Evolutionary conservation across 768 basidiomycete genomes (phyloP), one percentile per base, ranked within the genome.

Genomic region (Calocera cornea): DNA sequence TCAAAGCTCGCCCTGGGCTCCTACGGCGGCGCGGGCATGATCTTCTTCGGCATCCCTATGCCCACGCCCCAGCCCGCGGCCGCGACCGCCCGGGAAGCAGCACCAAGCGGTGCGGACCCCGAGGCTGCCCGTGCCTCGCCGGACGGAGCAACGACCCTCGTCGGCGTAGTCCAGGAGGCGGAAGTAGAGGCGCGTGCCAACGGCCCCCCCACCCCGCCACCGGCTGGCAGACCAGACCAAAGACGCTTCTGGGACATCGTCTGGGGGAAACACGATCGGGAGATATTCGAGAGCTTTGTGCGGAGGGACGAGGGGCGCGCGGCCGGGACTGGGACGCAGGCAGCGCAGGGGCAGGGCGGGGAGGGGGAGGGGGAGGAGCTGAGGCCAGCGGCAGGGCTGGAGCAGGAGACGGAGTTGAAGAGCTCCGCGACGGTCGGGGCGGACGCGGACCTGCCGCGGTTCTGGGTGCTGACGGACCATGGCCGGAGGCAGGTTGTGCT

Each of bases 381-480:
- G n/a, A n/a, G n/a, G n/a, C n/a, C n/a, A n/a, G n/a, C n/a, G n/a
- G n/a, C n/a, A n/a, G n/a, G n/a, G n/a, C n/a, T n/a, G n/a, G n/a
- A n/a, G n/a, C n/a, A n/a, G n/a, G n/a, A n/a, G n/a, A n/a, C 79
- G 66, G 78, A 83, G 77, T 81, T 81, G 67, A 78, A 83, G 8
- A 64, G 27, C 16, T 84, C 83, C 3, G 86, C 86, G 8, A 83
- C 86, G 36, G 80, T 87, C 27, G 87, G 88, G 16, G 78, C 81
- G 60, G 86, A 87, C 70, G 82, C 84, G 69, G 80, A 86, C 69
- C 88, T 90, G 86, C 90, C 91, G 1, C 81, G 89, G 38, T 92
- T 87, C 74, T 92, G 91, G 90, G 86, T 92, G 2, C 79, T 93
- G 22, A 91, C 89, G 0, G 91, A 92, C 74, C 87, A 93, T 72